phyloP scores from a whole-genome alignment of 2,329 filamentous ascomycete species.

The Calonectria pauciramosa region DNA sequence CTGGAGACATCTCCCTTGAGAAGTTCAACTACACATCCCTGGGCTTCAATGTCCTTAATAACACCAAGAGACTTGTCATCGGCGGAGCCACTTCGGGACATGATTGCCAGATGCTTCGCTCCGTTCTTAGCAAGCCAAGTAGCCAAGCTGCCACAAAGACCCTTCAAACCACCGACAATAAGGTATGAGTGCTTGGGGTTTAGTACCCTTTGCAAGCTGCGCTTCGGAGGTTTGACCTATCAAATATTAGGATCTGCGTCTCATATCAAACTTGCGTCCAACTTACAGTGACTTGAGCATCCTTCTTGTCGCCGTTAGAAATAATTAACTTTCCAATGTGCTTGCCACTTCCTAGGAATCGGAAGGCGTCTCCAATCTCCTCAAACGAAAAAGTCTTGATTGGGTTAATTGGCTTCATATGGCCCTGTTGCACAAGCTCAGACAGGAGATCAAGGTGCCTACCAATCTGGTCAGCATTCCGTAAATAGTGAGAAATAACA shows the following conservation, averaged over 20 bases:
- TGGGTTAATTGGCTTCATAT: slow-evolving; percentile 38
- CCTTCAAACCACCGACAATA: slow-evolving; percentile 54
- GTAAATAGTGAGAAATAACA: not conserved
- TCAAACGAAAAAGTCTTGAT: slow-evolving; percentile 43
- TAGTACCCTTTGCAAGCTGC: not conserved
- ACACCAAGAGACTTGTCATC: slow-evolving; percentile 45
- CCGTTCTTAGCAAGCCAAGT: slow-evolving; percentile 50
- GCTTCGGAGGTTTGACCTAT: not conserved
- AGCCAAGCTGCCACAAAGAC: slow-evolving; percentile 52
- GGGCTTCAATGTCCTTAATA: not conserved
- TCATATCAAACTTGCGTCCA: not conserved
- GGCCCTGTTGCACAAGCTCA: slow-evolving; percentile 25
- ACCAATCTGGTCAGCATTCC: not conserved
- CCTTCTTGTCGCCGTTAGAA: slow-evolving; percentile 5
- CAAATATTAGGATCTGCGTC: not conserved
- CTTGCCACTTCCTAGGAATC: slow-evolving; percentile 45
- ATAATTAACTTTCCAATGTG: slow-evolving; percentile 5
- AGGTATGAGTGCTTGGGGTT: slow-evolving; percentile 46
- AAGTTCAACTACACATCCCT: not conserved
- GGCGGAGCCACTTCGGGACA: slow-evolving; percentile 47
- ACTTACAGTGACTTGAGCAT: slow-evolving; percentile 7
- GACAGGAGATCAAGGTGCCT: not conserved
- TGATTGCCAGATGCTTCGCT: slow-evolving; percentile 48
- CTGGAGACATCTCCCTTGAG: not conserved
- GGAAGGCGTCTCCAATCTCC: slow-evolving; percentile 53